These are phyloP conservation scores for Tylopilus plumbeoviolaceoides DNA, from an alignment of 768 basidiomycete genomes.

Conservation along the genomic window DNA sequence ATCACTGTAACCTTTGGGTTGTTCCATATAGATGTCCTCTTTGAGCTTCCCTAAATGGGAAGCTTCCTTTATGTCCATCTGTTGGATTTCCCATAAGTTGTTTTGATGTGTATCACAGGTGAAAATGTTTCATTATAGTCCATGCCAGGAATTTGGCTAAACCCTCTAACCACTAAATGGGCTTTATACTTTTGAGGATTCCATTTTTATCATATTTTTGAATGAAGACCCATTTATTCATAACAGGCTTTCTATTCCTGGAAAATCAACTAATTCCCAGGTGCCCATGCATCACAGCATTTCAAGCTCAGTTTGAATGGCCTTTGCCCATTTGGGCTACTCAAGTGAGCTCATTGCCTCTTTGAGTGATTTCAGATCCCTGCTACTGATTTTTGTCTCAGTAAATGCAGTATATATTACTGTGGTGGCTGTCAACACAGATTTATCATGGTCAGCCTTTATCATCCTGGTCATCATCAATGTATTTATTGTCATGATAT, in stretches of 20 bases:
- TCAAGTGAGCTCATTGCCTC: not conserved
- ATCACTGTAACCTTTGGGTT: not conserved
- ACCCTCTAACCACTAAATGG: not conserved
- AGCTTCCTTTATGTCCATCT: not conserved
- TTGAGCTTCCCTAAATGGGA: not conserved
- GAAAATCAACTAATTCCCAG: slow-evolving; percentile 27
- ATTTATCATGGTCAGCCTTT: not conserved
- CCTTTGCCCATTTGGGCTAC: not conserved
- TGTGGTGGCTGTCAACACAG: not conserved
- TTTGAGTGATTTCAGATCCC: not conserved
- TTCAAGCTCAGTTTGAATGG: not conserved
- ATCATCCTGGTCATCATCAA: not conserved
- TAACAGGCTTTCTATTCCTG: slow-evolving; percentile 21
- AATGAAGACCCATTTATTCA: slow-evolving; percentile 29
- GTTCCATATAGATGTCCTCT: not conserved
- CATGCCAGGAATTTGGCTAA: too few relatives aligned
- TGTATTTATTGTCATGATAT: too few relatives aligned
- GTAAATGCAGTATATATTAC: not conserved
- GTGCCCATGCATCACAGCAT: slow-evolving; percentile 1
- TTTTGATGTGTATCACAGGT: not conserved
- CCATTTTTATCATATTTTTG: slow-evolving; percentile 1
- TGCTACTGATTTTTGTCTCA: not conserved
- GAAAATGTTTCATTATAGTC: not conserved
- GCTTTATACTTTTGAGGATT: not conserved
- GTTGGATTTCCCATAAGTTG: not conserved